These are phyloP conservation scores for Saccharomycopsis malanga DNA, from an alignment of 805 yeast genomes.

Conservation along the genomic window DNA sequence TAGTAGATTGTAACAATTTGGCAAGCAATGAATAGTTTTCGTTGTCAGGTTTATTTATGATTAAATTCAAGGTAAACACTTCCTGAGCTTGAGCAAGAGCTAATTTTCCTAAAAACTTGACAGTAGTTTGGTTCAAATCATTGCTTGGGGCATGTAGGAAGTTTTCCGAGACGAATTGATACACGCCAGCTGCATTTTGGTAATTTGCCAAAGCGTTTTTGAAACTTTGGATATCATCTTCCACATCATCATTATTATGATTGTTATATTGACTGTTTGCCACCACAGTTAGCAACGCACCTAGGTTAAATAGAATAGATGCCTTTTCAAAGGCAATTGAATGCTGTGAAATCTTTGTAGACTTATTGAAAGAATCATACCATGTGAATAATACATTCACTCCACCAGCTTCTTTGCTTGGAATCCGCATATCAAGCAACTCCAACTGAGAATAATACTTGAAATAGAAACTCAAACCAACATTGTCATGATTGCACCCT, in stretches of 20 bases:
- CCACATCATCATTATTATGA: conserved; percentile 23
- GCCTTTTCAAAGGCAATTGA: conserved; percentile 90
- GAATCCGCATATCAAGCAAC: conserved; percentile 67
- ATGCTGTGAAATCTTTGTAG: conserved; percentile 51
- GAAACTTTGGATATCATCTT: conserved; percentile 32
- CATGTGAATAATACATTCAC: conserved; percentile 63
- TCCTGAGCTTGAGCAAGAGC: conserved; percentile 90
- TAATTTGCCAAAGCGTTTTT: conserved; percentile 55
- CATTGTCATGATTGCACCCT: conserved; percentile 37
- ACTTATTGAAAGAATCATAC: conserved; percentile 62
- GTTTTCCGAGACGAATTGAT: conserved; percentile 62
- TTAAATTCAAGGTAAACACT: conserved; percentile 57
- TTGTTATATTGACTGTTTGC: conserved; percentile 34
- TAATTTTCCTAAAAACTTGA: conserved; percentile 53
- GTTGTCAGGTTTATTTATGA: conserved; percentile 39
- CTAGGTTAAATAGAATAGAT: conserved; percentile 71
- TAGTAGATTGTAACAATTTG: conserved; percentile 61
- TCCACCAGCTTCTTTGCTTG: conserved; percentile 41
- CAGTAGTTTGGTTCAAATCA: conserved; percentile 65
- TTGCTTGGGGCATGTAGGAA: conserved; percentile 83
- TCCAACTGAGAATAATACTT: conserved; percentile 79
- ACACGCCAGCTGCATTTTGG: conserved; percentile 76
- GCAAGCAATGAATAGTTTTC: conserved; percentile 67
- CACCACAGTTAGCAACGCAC: conserved; percentile 48
- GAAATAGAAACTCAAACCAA: conserved; percentile 44